Evolutionary conservation across 805 yeast genomes (phyloP).

Genomic region (Danielozyma ontarioensis): DNA sequence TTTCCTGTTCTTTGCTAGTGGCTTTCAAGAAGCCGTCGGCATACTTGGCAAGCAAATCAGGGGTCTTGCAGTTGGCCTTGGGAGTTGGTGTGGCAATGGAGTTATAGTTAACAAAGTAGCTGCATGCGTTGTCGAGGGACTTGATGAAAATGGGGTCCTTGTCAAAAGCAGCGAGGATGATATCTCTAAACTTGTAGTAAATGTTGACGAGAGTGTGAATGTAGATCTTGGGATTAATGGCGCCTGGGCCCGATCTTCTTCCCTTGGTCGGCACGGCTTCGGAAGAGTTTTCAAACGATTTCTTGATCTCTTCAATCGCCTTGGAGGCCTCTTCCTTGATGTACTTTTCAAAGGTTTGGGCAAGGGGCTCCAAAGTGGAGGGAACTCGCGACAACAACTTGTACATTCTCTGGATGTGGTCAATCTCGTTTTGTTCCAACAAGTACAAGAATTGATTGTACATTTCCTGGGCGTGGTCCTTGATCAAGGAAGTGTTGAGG

Average conservation of each 20-base stretch:
- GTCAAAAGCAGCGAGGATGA: constrained; percentile 64
- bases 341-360: constrained; percentile 65
- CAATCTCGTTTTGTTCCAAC: constrained; percentile 64
- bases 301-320: constrained; percentile 51
- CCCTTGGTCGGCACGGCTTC: constrained; percentile 10
- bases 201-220: constrained; percentile 71
- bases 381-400: constrained; percentile 73
- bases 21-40: constrained; percentile 79
- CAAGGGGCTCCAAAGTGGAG: constrained; percentile 70
- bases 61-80: constrained; percentile 68
- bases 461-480: constrained; percentile 69
- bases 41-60: constrained; percentile 86
- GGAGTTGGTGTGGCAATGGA: constrained; percentile 67
- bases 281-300: constrained; percentile 23
- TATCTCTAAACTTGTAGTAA: constrained; percentile 58
- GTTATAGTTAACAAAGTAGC: constrained; percentile 76
- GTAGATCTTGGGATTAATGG: constrained; percentile 72
- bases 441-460: constrained; percentile 73
- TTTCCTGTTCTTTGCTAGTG: constrained; percentile 62
- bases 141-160: constrained; percentile 75
- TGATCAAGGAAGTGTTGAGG: constrained; percentile 71
- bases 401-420: constrained; percentile 76
- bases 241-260: constrained; percentile 14
- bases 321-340: constrained; percentile 48
- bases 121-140: constrained; percentile 87